phyloP scores from a whole-genome alignment of 2,329 filamentous ascomycete genomes.

The Cladophialophora exuberans region DNA sequence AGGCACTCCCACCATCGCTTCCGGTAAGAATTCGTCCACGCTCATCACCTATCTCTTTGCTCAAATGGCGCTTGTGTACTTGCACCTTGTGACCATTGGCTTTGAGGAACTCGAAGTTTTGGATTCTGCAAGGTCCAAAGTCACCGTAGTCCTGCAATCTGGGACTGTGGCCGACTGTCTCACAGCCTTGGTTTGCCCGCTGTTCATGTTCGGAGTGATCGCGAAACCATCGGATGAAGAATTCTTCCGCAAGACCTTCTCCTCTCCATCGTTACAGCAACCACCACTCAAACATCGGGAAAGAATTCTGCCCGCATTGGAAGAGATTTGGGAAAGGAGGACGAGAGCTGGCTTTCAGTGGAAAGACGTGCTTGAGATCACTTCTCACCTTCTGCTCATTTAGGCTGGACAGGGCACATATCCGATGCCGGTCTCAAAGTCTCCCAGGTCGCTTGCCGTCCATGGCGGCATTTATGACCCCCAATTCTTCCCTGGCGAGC shows the following conservation, averaged over 20 bases:
- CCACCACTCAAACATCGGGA: neutral
- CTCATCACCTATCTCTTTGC: neutral
- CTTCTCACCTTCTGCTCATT: neutral
- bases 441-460: no score
- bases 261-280: neutral
- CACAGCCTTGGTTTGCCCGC: neutral
- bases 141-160: neutral
- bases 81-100: neutral
- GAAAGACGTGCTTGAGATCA: neutral
- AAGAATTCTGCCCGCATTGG: conserved; percentile 9
- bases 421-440: neutral
- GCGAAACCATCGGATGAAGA: neutral
- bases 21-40: neutral
- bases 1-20: neutral
- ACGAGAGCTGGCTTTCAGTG: neutral
- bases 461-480: no score
- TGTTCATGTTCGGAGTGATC: neutral
- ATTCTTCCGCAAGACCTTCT: conserved; percentile 2
- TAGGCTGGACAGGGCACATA: neutral
- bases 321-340: conserved; percentile 7
- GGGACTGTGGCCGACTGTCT: neutral
- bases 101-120: neutral
- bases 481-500: no score
- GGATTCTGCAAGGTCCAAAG: neutral
- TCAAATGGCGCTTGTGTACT: neutral